These are phyloP conservation scores for Rickenella mellea DNA, from an alignment of 768 basidiomycete species.

Conservation along the genomic window DNA sequence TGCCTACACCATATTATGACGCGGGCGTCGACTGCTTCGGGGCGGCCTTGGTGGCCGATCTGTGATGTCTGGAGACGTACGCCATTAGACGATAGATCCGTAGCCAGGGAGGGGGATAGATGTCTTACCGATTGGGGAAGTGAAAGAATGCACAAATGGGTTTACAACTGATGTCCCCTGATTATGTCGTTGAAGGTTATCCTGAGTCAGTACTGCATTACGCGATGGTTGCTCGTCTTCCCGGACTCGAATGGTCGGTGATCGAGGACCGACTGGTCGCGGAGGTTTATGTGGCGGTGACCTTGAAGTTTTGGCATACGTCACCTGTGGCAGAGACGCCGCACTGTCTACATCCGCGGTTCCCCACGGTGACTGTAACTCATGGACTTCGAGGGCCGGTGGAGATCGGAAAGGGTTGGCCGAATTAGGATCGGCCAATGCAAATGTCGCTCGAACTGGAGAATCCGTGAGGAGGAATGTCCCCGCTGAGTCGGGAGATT, in stretches of 20 bases:
- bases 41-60: too few species aligned
- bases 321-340: neutral
- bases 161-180: constrained; percentile 23
- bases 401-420: too few species aligned
- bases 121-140: constrained; percentile 62
- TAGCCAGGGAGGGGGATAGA: too few species aligned
- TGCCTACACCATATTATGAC: too few species aligned
- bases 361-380: too few species aligned
- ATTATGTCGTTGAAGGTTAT: constrained; percentile 35
- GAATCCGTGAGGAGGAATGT: constrained; percentile 1
- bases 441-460: neutral
- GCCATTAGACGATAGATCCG: too few species aligned
- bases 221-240: constrained; percentile 14
- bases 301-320: neutral
- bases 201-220: constrained; percentile 26
- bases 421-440: neutral
- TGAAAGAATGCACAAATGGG: constrained; percentile 54
- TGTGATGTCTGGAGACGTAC: too few species aligned
- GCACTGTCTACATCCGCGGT: too few species aligned
- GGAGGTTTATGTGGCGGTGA: neutral
- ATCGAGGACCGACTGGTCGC: neutral
- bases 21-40: too few species aligned
- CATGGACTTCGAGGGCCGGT: too few species aligned
- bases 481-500: neutral
- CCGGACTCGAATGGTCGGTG: neutral